Evolutionary conservation across 2,329 filamentous ascomycete species (phyloP), one percentile per base, ranked within the genome.

Genomic region (Talaromyces sp.): DNA sequence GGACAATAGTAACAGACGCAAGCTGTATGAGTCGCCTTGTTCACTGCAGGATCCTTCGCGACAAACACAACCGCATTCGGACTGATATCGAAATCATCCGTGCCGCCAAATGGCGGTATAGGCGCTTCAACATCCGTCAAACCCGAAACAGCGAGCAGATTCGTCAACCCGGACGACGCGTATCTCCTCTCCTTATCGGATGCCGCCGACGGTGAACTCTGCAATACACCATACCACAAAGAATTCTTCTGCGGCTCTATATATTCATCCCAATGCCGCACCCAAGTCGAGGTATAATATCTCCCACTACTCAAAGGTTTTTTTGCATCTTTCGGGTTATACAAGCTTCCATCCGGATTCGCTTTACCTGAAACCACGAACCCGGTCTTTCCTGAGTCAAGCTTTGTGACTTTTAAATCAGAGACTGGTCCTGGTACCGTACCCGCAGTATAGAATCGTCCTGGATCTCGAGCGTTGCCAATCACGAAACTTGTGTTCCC

Each of bases 201-300:
- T 9, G 73, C 73, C 3, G 79, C 75, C 11, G 76, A 72, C 14
- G 78, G 73, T 19, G 75, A 71, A 64, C 74, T 78, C 67, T 79
- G 74, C 16, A 85, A 73, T 43, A 82, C 71, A 27, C 80, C 83
- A 69, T 80, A 81, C 72, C 79, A 85, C 52, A 85, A 80, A 0
- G 82, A 71, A 67, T 82, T 83, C 62, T 76, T 79, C 70, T 84
- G 77, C n/a, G 80, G 78, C 24, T 79, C 78, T 14, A 83, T 72
- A 68, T 82, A 85, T 6, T 78, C 73, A 68, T 85, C 83, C 83
- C 83, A 85, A 68, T 85, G 83, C 41, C 83, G 76, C 13, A 85
- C 83, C 69, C 82, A 84, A 19, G 84, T 75, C 9, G 78, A 81
- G 22, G 81, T 82, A 69, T 85, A 85, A 3, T 85, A 69, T 57